Evolutionary conservation across 1,139 yeast genomes (phyloP).

Genomic region (Spathaspora sp.): DNA sequence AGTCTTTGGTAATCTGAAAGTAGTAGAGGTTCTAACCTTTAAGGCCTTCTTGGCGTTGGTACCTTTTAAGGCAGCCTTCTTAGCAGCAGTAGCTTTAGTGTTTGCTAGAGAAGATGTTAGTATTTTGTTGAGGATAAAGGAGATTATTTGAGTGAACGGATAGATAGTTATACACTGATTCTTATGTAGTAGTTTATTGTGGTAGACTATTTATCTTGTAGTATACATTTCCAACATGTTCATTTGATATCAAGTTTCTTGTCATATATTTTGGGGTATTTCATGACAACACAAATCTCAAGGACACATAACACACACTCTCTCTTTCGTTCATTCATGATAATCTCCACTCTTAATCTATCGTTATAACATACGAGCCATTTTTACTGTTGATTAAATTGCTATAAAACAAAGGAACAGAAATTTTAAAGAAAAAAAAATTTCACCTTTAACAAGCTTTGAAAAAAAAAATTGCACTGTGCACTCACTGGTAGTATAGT

Average conservation of each 20-base stretch:
- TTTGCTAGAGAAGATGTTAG: slow-evolving; percentile 31
- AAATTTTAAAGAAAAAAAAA: slow-evolving; percentile 8
- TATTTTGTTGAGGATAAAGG: slow-evolving; percentile 13
- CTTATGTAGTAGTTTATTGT: neutral
- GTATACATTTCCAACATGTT: neutral
- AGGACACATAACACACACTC: neutral
- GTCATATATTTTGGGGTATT: too few species aligned
- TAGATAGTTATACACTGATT: neutral
- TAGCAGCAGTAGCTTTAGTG: slow-evolving; percentile 93
- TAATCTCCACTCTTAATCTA: neutral
- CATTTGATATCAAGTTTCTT: neutral
- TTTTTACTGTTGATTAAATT: slow-evolving; percentile 9
- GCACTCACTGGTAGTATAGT: neutral
- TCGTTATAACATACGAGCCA: slow-evolving; percentile 14
- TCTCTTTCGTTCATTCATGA: neutral
- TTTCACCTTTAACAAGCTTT: slow-evolving; percentile 8
- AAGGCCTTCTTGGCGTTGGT: slow-evolving; percentile 85
- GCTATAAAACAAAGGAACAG: slow-evolving; percentile 1
- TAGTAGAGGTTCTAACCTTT: slow-evolving; percentile 92
- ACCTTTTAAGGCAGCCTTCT: slow-evolving; percentile 99
- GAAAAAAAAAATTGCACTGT: slow-evolving; percentile 5
- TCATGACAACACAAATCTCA: too few species aligned
- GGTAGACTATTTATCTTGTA: slow-evolving; percentile 8
- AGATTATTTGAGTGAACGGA: neutral
- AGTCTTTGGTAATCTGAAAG: slow-evolving; percentile 98